phyloP scores from a whole-genome alignment of 768 basidiomycete species.

The Chalciporus sphaerocephalus region DNA sequence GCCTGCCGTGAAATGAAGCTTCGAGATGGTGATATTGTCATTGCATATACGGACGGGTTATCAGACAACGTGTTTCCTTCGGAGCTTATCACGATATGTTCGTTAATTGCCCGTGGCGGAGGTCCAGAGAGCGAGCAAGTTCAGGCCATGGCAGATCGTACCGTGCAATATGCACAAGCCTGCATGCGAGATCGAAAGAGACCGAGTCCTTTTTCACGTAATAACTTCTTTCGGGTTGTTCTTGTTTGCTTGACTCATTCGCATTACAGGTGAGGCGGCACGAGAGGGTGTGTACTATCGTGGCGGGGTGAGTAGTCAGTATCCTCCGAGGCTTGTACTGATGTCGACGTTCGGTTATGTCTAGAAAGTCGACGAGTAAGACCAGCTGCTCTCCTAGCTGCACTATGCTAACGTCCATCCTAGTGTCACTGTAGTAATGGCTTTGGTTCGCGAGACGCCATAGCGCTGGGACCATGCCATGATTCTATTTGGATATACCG shows the following conservation, averaged over 20 bases:
- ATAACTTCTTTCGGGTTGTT: constrained; percentile 24
- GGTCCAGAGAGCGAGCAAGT: constrained; percentile 58
- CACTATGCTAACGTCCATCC: constrained; percentile 9
- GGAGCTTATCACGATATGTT: constrained; percentile 68
- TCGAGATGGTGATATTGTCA: constrained; percentile 50
- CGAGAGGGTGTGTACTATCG: constrained; percentile 60
- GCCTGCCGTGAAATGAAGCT: constrained; percentile 44
- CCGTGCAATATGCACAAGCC: constrained; percentile 62
- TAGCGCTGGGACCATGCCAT: constrained; percentile 20
- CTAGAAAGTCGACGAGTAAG: constrained; percentile 81
- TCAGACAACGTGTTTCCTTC: constrained; percentile 59
- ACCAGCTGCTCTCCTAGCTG: constrained; percentile 5
- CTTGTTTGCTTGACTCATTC: constrained; percentile 3
- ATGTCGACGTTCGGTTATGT: neutral
- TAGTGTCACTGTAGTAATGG: constrained; percentile 70
- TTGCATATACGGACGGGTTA: constrained; percentile 51
- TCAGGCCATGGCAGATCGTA: constrained; percentile 66
- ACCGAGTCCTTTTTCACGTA: constrained; percentile 73
- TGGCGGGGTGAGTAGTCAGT: constrained; percentile 62
- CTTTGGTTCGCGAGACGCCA: constrained; percentile 60
- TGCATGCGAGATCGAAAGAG: constrained; percentile 67
- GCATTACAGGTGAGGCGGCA: constrained; percentile 52
- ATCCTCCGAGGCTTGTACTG: constrained; percentile 6
- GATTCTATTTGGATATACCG: too few relatives aligned
- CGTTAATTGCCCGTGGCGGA: constrained; percentile 54